Evolutionary conservation across 495 filamentous ascomycete genomes (phyloP).

Genomic region (Platismatia glauca): DNA sequence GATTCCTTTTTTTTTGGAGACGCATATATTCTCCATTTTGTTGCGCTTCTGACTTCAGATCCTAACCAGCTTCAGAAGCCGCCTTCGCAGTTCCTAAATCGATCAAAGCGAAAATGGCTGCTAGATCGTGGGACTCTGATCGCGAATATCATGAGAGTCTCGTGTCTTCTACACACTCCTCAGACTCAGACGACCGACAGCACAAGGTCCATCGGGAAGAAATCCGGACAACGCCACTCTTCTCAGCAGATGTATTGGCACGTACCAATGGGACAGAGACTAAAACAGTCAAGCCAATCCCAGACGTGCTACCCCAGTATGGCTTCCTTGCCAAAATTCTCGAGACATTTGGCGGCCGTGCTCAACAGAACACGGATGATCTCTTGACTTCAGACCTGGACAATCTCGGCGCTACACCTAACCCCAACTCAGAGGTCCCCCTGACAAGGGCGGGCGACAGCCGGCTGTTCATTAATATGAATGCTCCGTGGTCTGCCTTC

Average conservation of each 20-base stretch:
- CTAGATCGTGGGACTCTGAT: conserved; percentile 6
- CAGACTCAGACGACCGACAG: background rate
- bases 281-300: background rate
- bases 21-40: background rate
- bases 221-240: conserved; percentile 14
- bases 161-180: background rate
- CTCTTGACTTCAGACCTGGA: background rate
- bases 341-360: conserved; percentile 8
- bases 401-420: background rate
- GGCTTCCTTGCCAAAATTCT: conserved; percentile 12
- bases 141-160: conserved; percentile 9
- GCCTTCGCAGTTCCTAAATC: background rate
- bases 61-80: background rate
- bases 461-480: conserved; percentile 56
- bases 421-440: background rate
- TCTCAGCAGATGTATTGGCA: conserved; percentile 12
- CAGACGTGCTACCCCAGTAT: conserved; percentile 10
- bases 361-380: background rate
- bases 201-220: conserved; percentile 8
- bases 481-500: conserved; percentile 59
- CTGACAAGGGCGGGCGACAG: conserved; percentile 31
- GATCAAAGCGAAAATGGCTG: background rate
- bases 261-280: background rate
- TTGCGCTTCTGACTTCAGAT: background rate
- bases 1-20: background rate